Evolutionary conservation across 192 early-diverging fungal genomes (phyloP).

Genomic region (Coemansia aciculifera): DNA sequence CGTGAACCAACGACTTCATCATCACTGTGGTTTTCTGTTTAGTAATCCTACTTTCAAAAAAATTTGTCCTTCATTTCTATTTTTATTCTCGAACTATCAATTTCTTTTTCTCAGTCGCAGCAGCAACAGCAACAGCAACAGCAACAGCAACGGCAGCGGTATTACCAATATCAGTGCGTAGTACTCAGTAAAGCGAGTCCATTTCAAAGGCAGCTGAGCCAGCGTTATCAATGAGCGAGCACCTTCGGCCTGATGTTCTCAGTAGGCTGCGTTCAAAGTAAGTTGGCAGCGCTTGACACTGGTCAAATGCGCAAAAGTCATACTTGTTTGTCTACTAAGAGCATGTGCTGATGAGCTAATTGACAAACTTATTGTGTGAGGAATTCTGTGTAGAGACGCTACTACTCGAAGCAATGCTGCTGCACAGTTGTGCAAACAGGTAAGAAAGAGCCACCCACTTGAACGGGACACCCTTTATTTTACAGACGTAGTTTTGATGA

Average conservation of each 20-base stretch:
- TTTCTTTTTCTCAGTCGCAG: not conserved
- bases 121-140: not conserved
- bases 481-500: no score
- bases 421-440: constrained; percentile 3
- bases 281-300: not conserved
- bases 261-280: constrained; percentile 16
- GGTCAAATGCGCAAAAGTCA: not conserved
- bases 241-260: constrained; percentile 9
- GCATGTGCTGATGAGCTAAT: not conserved
- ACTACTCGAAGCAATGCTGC: not conserved
- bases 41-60: no score
- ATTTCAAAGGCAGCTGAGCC: not conserved
- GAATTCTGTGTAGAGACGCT: not conserved
- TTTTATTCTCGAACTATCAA: not conserved
- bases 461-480: no score
- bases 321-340: not conserved
- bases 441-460: not conserved
- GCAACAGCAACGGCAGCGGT: no score
- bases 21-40: not conserved
- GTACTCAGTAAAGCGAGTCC: not conserved
- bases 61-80: no score
- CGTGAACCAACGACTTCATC: no score
- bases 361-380: not conserved
- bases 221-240: constrained; percentile 10
- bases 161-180: not conserved